Evolutionary conservation across 2,329 filamentous ascomycete species (phyloP).

Genomic region (Talaromyces verruculosus): DNA sequence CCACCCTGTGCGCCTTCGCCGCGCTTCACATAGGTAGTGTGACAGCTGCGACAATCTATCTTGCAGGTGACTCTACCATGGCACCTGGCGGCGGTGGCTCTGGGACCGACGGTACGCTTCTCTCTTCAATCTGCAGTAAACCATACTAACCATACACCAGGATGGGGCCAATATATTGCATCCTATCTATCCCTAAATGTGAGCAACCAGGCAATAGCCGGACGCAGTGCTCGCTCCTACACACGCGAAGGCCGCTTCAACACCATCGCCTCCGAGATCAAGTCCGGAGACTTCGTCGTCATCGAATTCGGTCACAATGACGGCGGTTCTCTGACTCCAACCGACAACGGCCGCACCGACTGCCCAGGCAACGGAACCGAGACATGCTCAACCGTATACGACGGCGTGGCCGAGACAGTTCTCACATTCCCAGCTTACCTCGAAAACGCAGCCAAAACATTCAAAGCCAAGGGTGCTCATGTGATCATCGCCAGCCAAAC

Average conservation of each 20-base stretch:
- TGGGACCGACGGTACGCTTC: conserved; percentile 2
- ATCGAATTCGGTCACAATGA: conserved; percentile 76
- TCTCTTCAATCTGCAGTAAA: conserved; percentile 9
- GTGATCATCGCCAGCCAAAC: conserved; percentile 62
- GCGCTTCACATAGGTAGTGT: background rate
- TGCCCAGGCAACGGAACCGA: conserved; percentile 57
- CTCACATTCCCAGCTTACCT: conserved; percentile 63
- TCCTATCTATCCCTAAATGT: conserved; percentile 52
- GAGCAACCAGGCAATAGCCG: conserved; percentile 65
- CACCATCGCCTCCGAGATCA: conserved; percentile 54
- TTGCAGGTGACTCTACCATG: conserved; percentile 41
- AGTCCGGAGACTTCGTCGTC: conserved; percentile 63
- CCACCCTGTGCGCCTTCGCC: background rate
- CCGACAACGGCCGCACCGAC: conserved; percentile 63
- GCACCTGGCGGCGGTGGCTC: conserved; percentile 24
- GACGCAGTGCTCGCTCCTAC: conserved; percentile 66
- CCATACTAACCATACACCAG: conserved; percentile 33
- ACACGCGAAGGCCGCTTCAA: conserved; percentile 66
- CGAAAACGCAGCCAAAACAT: conserved; percentile 55
- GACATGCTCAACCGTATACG: conserved; percentile 55
- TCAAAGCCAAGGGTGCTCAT: conserved; percentile 58
- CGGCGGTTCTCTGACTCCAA: conserved; percentile 36
- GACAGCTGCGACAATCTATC: conserved; percentile 11
- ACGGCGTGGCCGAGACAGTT: conserved; percentile 56
- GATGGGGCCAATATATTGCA: conserved; percentile 64